Evolutionary conservation across 23 red algal species (phyloP), one percentile per base, ranked within the genome.

Genomic region (Gracilaria gracilis): DNA sequence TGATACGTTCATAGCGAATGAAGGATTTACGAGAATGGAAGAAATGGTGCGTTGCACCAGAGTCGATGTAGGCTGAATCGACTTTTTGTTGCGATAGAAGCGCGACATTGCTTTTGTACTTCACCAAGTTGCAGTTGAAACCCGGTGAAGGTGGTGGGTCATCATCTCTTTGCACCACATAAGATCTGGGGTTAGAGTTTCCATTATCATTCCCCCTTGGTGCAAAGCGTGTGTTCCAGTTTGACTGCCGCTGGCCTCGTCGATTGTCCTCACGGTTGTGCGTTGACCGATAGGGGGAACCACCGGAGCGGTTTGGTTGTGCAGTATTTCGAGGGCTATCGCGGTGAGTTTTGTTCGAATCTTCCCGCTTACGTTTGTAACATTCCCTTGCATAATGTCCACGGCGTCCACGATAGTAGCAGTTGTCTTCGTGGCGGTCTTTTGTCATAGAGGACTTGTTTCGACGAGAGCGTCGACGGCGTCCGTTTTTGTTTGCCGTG

Each of bases 11-110:
- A n/a, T n/a, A n/a, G n/a, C n/a, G n/a, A n/a, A n/a, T n/a, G n/a
- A n/a, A 87, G 46, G 4, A 40, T 29, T 16, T 29, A 35, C 64
- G 57, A 36, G 83, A 54, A 50, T 55, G 24, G 25, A 87, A 76
- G 46, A 87, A 87, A 40, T 76, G 61, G 39, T 87, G 83, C 5
- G 83, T 48, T 23, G 36, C 61, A 0, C 62, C 83, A 55, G 64
- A 74, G 38, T 72, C 83, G 69, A 87, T 75, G 21, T 67, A 28
- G 29, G 67, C 9, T 9, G 29, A 40, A 23, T 47, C 15, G 13
- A 27, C 33, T 57, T 87, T 87, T 2, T 33, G 61, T 33, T 66
- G 61, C 9, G 61, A 66, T 21, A 66, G 29, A 8, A 66, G 21
- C 21, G 61, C 61, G 21, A 66, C 24, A n/a, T 66, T 38, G n/a